These are phyloP conservation scores for Backusella sp. DNA, from an alignment of 192 early-diverging fungal species.

Conservation along the genomic window DNA sequence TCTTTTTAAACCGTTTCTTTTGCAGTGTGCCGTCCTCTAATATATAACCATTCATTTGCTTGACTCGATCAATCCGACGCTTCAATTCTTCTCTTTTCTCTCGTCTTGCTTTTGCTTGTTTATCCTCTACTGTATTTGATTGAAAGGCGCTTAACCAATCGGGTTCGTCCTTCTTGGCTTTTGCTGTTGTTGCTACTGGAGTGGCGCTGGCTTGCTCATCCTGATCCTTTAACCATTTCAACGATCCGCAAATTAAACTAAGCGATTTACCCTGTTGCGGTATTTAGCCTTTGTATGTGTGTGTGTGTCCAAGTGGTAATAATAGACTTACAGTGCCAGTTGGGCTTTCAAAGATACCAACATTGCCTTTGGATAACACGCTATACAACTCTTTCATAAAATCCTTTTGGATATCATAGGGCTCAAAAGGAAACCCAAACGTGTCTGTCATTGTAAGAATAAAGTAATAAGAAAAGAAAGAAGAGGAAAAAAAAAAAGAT, in stretches of 20 bases:
- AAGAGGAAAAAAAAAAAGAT: neutral
- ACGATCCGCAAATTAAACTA: conserved; percentile 79
- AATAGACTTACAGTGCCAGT: conserved; percentile 73
- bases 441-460: neutral
- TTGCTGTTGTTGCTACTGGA: neutral
- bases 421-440: conserved; percentile 63
- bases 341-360: conserved; percentile 89
- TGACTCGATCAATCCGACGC: conserved; percentile 31
- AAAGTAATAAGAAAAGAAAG: neutral
- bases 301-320: neutral
- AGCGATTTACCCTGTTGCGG: conserved; percentile 78
- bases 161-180: conserved; percentile 23
- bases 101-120: conserved; percentile 6
- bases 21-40: neutral
- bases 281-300: neutral
- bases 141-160: conserved; percentile 46
- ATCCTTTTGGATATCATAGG: conserved; percentile 73
- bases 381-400: conserved; percentile 80
- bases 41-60: conserved; percentile 7
- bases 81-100: conserved; percentile 21
- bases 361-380: conserved; percentile 60
- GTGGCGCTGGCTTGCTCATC: neutral
- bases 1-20: conserved; percentile 21
- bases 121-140: conserved; percentile 12
- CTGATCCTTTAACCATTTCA: conserved; percentile 78